These are phyloP conservation scores for Ascobolus immersus DNA, from an alignment of 495 filamentous ascomycete genomes.

Conservation along the genomic window DNA sequence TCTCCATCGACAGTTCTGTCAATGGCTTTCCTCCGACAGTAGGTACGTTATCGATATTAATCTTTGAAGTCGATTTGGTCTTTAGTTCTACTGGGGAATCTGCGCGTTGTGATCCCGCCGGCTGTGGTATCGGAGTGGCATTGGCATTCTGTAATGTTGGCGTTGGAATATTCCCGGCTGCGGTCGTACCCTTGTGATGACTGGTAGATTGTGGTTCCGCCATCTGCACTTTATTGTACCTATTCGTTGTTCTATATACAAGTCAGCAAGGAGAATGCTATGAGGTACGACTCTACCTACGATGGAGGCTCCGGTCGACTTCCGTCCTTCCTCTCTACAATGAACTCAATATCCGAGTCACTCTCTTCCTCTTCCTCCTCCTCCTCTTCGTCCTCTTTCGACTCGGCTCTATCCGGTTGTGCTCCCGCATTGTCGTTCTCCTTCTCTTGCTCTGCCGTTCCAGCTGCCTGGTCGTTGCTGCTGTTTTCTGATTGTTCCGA, in stretches of 20 bases:
- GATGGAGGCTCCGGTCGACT: conserved; percentile 41
- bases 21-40: conserved; percentile 57
- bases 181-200: conserved; percentile 16
- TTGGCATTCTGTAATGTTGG: conserved; percentile 7
- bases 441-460: no score
- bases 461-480: no score
- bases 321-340: conserved; percentile 63
- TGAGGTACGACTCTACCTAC: conserved; percentile 19
- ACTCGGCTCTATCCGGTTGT: conserved; percentile 33
- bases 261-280: conserved; percentile 6
- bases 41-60: conserved; percentile 67
- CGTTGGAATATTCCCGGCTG: conserved; percentile 23
- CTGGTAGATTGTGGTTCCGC: conserved; percentile 23
- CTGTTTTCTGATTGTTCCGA: no score
- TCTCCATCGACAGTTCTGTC: conserved; percentile 57
- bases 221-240: conserved; percentile 38
- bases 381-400: conserved; percentile 45
- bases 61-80: conserved; percentile 43
- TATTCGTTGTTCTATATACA: conserved; percentile 15
- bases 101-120: conserved; percentile 20
- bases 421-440: conserved; percentile 2
- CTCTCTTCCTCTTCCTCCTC: conserved; percentile 31
- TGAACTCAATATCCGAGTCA: conserved; percentile 63
- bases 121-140: conserved; percentile 7
- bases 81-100: conserved; percentile 21